phyloP scores from a whole-genome alignment of 805 yeast species.

The Metschnikowia continentalis region DNA sequence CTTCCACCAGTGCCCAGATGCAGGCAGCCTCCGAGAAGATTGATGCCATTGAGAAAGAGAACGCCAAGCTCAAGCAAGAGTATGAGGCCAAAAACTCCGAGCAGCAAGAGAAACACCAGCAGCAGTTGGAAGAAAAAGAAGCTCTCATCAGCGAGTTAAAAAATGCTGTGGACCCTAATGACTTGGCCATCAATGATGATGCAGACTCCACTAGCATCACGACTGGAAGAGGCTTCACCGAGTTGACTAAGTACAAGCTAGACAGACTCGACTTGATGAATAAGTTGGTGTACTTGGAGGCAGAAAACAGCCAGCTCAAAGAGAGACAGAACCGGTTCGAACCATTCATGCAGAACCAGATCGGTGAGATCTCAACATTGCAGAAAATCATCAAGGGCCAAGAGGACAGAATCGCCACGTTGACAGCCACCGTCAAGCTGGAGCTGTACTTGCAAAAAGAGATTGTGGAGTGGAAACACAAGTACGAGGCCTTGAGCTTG shows the following conservation, averaged over 20 bases:
- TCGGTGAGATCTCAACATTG: conserved; percentile 48
- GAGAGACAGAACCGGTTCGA: conserved; percentile 45
- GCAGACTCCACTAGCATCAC: conserved; percentile 4
- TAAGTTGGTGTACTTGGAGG: conserved; percentile 40
- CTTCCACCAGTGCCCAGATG: conserved; percentile 45
- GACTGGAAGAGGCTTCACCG: conserved; percentile 22
- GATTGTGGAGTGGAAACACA: conserved; percentile 44
- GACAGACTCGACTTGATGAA: conserved; percentile 42
- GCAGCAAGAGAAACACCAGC: conserved; percentile 10
- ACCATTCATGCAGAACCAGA: conserved; percentile 49
- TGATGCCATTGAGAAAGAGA: conserved; percentile 40
- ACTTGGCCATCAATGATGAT: conserved; percentile 4
- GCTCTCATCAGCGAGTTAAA: conserved; percentile 29
- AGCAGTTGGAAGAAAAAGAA: conserved; percentile 26
- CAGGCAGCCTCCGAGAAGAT: conserved; percentile 55
- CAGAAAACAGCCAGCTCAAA: conserved; percentile 42
- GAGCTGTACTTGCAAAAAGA: conserved; percentile 45
- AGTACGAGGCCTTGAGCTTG: conserved; percentile 39
- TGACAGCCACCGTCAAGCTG: conserved; percentile 38
- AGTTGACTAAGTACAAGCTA: conserved; percentile 37
- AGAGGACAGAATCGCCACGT: conserved; percentile 40
- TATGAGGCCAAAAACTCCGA: conserved; percentile 8
- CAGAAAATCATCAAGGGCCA: conserved; percentile 54
- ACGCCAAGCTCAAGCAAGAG: conserved; percentile 5
- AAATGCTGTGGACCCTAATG: conserved; percentile 9